Evolutionary conservation across 2,329 filamentous ascomycete species (phyloP).

Genomic region (Fusarium aywerte): DNA sequence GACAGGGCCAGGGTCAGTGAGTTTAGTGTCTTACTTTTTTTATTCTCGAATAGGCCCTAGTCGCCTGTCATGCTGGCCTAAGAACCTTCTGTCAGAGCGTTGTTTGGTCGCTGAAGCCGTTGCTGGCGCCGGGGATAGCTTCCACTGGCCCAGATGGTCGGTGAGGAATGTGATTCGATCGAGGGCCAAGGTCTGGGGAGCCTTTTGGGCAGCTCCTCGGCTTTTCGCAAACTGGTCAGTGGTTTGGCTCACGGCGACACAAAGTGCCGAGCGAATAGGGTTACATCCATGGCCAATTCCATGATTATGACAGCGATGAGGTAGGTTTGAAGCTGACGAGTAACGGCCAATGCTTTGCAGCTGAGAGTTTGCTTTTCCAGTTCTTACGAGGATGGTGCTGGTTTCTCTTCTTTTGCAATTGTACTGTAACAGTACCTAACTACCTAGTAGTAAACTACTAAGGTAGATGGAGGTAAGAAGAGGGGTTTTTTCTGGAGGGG

Average conservation of each 20-base stretch:
- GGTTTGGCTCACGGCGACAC: conserved; percentile 35
- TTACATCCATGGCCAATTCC: conserved; percentile 21
- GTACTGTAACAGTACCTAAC: neutral
- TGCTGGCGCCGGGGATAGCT: conserved; percentile 44
- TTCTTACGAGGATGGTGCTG: conserved; percentile 27
- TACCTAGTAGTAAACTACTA: neutral
- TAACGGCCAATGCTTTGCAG: conserved; percentile 21
- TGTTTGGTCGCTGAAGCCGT: conserved; percentile 42
- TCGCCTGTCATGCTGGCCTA: conserved; percentile 35
- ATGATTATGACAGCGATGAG: conserved; percentile 33
- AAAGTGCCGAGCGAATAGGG: conserved; percentile 46
- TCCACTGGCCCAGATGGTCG: conserved; percentile 45
- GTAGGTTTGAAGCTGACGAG: conserved; percentile 37
- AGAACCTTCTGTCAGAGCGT: conserved; percentile 34
- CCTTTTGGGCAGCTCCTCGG: conserved; percentile 28
- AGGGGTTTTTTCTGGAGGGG: conserved; percentile 11
- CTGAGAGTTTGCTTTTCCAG: conserved; percentile 12
- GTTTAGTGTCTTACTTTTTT: conserved; percentile 41
- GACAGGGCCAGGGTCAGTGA: conserved; percentile 25
- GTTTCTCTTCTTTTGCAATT: conserved; percentile 10
- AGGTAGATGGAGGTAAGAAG: conserved; percentile 14
- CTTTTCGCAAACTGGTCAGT: conserved; percentile 16
- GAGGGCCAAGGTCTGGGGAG: conserved; percentile 27
- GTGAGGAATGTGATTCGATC: conserved; percentile 48
- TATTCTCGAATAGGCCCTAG: conserved; percentile 44